Conservation (phyloP, 176 grass and related monocot species). For the Oryza coarctata region DNA sequence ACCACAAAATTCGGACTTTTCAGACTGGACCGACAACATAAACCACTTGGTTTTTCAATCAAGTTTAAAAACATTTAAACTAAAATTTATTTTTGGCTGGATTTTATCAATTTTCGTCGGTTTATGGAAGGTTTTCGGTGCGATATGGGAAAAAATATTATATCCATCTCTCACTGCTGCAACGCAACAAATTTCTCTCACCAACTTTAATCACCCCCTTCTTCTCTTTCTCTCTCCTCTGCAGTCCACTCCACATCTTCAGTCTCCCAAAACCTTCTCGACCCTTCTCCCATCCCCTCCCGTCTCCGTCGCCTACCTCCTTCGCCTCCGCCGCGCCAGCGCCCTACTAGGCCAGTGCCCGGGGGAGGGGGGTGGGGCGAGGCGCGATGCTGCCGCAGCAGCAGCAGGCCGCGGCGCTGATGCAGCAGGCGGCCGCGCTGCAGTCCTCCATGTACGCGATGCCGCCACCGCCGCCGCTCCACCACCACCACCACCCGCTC, state of each 20-base stretch:
- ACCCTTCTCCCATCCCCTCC: neutral
- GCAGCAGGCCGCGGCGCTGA: conserved; percentile 53
- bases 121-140: too few species aligned
- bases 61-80: too few species aligned
- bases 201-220: neutral
- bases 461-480: conserved; percentile 35
- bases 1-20: too few species aligned
- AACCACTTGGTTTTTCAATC: too few species aligned
- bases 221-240: too few species aligned
- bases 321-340: neutral
- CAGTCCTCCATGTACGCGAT: conserved; percentile 59
- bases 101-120: too few species aligned
- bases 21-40: too few species aligned
- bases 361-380: neutral
- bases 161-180: too few species aligned
- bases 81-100: too few species aligned
- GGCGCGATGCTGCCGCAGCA: conserved; percentile 52
- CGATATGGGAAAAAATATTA: too few species aligned
- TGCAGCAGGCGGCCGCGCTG: conserved; percentile 65
- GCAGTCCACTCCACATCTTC: neutral
- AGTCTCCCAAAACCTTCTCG: neutral
- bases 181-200: too few species aligned
- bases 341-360: too few species aligned
- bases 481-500: conserved; percentile 49
- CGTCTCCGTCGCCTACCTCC: neutral